phyloP scores from a whole-genome alignment of 331 rosid genomes.

The Erythrophleum ivorense region DNA sequence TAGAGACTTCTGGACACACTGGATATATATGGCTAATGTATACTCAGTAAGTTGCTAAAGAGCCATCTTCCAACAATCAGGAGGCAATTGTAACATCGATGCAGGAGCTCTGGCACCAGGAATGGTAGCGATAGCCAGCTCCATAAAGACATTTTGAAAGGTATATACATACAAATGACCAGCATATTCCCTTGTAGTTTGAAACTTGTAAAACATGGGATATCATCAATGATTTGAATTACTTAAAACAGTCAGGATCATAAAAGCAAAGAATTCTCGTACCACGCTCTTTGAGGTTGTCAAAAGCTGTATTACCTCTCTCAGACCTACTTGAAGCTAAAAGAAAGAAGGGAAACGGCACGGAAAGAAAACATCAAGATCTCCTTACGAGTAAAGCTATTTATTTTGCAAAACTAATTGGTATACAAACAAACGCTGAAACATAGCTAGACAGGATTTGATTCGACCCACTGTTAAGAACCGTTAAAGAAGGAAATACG shows the following conservation, averaged over 20 bases:
- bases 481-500: slow-evolving; percentile 9
- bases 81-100: slow-evolving; percentile 12
- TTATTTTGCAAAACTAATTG: slow-evolving; percentile 3
- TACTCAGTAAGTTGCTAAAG: neutral
- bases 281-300: neutral
- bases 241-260: neutral
- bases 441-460: neutral
- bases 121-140: neutral
- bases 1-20: neutral
- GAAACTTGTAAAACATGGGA: neutral
- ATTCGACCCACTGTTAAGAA: slow-evolving; percentile 1
- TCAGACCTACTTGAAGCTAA: neutral
- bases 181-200: neutral
- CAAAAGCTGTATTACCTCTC: slow-evolving; percentile 2
- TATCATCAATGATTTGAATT: neutral
- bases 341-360: neutral
- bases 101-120: neutral
- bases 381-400: neutral
- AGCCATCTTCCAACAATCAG: slow-evolving; percentile 5
- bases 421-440: neutral
- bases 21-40: neutral
- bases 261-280: neutral
- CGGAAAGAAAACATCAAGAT: slow-evolving; percentile 27
- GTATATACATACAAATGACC: neutral
- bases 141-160: neutral